phyloP scores from a whole-genome alignment of 2,329 filamentous ascomycete genomes.

The Drechslerella coelobrocha region DNA sequence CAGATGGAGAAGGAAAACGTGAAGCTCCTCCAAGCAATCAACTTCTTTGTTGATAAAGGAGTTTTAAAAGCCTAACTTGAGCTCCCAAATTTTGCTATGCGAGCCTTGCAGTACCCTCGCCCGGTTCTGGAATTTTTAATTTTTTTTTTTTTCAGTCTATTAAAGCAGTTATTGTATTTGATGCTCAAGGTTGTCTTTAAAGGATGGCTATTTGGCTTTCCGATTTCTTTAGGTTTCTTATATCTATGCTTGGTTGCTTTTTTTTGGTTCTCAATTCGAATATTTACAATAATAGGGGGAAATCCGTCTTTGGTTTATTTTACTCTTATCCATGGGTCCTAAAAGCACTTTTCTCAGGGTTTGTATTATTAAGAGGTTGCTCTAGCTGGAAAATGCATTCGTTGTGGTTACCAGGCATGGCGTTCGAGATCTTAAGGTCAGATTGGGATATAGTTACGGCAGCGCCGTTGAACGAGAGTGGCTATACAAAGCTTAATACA shows the following conservation, averaged over 20 bases:
- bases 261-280: not conserved
- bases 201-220: not conserved
- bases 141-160: conserved; percentile 15
- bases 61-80: conserved; percentile 33
- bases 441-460: not conserved
- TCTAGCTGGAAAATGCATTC: conserved; percentile 41
- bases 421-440: conserved; percentile 12
- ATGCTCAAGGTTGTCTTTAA: not conserved
- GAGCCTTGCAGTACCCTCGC: not conserved
- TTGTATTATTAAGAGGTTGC: conserved; percentile 47
- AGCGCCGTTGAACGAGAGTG: too few species aligned
- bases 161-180: not conserved
- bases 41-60: conserved; percentile 44
- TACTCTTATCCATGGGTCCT: not conserved
- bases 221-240: not conserved
- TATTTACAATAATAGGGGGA: not conserved
- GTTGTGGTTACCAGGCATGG: conserved; percentile 25
- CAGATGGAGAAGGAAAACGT: conserved; percentile 50
- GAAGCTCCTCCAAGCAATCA: conserved; percentile 44
- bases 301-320: not conserved
- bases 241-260: not conserved
- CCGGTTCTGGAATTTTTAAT: too few species aligned
- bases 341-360: conserved; percentile 9
- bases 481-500: too few species aligned
- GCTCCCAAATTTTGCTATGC: not conserved